These are phyloP conservation scores for Arthrinium puccinioides DNA, from an alignment of 2,329 filamentous ascomycete species.

Conservation along the genomic window DNA sequence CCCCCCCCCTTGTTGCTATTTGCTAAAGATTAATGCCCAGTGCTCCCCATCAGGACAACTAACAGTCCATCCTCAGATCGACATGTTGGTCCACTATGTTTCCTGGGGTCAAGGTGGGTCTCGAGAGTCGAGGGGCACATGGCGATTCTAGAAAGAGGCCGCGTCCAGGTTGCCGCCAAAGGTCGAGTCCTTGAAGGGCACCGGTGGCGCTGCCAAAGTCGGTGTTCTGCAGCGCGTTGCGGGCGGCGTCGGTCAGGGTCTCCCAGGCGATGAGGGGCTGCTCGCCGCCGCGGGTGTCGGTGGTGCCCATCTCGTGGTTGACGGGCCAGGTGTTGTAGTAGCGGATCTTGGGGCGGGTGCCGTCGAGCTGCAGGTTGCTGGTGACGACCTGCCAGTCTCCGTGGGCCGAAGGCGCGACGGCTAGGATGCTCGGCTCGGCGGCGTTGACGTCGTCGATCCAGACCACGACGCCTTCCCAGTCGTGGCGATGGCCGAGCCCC, in stretches of 20 bases:
- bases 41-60: too few relatives aligned
- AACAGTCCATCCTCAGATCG: too few relatives aligned
- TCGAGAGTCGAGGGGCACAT: too few relatives aligned
- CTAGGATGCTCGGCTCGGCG: slow-evolving; percentile 18
- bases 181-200: slow-evolving; percentile 27
- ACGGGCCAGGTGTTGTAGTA: slow-evolving; percentile 23
- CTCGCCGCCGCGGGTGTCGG: slow-evolving; percentile 23
- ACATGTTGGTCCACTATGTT: too few relatives aligned
- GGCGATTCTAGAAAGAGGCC: slow-evolving; percentile 1
- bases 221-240: slow-evolving; percentile 24
- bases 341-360: slow-evolving; percentile 20
- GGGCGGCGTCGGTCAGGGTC: slow-evolving; percentile 22
- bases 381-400: slow-evolving; percentile 20
- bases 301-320: slow-evolving; percentile 29
- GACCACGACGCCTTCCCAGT: slow-evolving; percentile 27
- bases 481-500: slow-evolving; percentile 28
- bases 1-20: too few relatives aligned
- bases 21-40: too few relatives aligned
- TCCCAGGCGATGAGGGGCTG: slow-evolving; percentile 35
- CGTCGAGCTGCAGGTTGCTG: slow-evolving; percentile 14
- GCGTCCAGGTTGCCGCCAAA: slow-evolving; percentile 12
- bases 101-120: too few relatives aligned
- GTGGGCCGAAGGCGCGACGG: slow-evolving; percentile 23
- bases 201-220: slow-evolving; percentile 31
- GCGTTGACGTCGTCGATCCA: slow-evolving; percentile 20